Evolutionary conservation across 1,139 yeast genomes (phyloP).

Genomic region (Wickerhamomyces sp.): DNA sequence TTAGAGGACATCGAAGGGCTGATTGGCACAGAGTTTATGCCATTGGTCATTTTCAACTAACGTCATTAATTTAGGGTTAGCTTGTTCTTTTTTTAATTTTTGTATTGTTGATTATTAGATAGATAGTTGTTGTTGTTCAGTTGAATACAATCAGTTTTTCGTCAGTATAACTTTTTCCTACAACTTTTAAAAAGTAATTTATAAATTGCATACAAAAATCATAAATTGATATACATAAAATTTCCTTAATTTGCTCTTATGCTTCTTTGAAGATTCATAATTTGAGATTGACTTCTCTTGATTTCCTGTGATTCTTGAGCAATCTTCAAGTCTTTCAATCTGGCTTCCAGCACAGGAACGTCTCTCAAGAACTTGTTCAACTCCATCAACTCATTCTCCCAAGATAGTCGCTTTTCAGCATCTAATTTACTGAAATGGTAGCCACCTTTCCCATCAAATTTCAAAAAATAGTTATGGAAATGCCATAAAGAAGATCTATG

Average conservation of each 20-base stretch:
- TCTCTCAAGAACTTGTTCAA: slow-evolving; percentile 60
- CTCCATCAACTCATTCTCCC: slow-evolving; percentile 67
- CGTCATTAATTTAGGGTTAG: too few relatives aligned
- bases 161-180: too few relatives aligned
- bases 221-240: neutral
- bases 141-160: too few relatives aligned
- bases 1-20: too few relatives aligned
- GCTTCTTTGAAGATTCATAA: slow-evolving; percentile 8
- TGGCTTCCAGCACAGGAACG: slow-evolving; percentile 60
- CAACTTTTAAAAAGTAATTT: too few relatives aligned
- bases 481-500: slow-evolving; percentile 93
- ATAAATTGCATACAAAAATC: neutral
- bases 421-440: slow-evolving; percentile 66
- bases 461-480: slow-evolving; percentile 77
- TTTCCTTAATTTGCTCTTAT: neutral
- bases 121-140: too few relatives aligned
- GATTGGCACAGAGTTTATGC: too few relatives aligned
- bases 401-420: slow-evolving; percentile 60
- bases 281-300: slow-evolving; percentile 24
- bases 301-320: slow-evolving; percentile 31
- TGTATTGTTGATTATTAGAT: too few relatives aligned
- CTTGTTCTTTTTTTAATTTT: too few relatives aligned
- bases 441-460: slow-evolving; percentile 82
- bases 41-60: too few relatives aligned
- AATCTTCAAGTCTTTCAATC: slow-evolving; percentile 54